Evolutionary conservation across 306 rosid genomes (phyloP).

Genomic region (Albizia julibrissin): DNA sequence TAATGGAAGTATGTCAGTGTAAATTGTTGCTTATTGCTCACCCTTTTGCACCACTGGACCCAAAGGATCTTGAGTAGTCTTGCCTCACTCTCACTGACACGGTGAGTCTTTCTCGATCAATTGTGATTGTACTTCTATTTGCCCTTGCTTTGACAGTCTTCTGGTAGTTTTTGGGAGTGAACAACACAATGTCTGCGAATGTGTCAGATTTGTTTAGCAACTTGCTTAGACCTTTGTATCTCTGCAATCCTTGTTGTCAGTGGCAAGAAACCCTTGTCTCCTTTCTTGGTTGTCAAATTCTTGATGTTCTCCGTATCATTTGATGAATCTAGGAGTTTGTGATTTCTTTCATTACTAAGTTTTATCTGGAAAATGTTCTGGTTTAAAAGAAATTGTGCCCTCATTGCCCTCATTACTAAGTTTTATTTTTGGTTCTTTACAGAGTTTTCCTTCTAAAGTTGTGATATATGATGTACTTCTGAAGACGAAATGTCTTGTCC

Average conservation of each 20-base stretch:
- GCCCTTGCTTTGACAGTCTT: not conserved
- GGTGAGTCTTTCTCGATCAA: constrained; percentile 5
- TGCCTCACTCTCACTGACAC: constrained; percentile 3
- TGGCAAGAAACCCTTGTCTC: not conserved
- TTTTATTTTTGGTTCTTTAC: constrained; percentile 29
- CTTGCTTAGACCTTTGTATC: constrained; percentile 1
- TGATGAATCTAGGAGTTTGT: constrained; percentile 18
- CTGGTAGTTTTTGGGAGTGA: constrained; percentile 2
- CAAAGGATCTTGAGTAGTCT: constrained; percentile 19
- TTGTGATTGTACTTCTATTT: constrained; percentile 2
- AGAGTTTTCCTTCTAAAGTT: constrained; percentile 34
- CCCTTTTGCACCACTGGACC: not conserved
- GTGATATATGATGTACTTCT: constrained; percentile 30
- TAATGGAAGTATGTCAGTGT: not conserved
- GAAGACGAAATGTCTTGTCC: constrained; percentile 37
- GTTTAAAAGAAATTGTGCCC: not conserved
- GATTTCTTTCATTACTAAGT: not conserved
- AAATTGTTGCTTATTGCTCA: not conserved
- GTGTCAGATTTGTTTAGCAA: constrained; percentile 17
- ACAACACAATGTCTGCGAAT: not conserved
- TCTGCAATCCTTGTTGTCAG: constrained; percentile 22
- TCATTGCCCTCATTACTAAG: constrained; percentile 2
- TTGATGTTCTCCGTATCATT: not conserved
- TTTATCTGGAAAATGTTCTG: not conserved
- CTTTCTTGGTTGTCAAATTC: constrained; percentile 6